Conservation (phyloP, 441 rosid species). For the Corymbia calophylla region DNA sequence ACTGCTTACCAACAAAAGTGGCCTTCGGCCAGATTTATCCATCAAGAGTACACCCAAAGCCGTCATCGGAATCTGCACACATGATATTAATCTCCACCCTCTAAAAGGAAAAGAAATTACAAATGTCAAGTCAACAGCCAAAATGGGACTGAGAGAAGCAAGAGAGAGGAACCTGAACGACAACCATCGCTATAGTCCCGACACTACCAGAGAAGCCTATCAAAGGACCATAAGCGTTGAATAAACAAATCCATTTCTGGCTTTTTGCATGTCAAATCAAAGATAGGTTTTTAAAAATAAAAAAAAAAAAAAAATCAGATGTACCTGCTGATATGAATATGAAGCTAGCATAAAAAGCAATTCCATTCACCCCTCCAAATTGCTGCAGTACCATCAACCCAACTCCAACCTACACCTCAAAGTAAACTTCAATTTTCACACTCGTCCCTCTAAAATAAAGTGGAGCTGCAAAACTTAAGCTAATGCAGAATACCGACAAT, state of each 20-base stretch:
- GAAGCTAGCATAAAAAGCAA: conserved; percentile 46
- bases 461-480: neutral
- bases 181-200: conserved; percentile 63
- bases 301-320: neutral
- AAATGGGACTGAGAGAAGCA: neutral
- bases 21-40: conserved; percentile 70
- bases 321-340: conserved; percentile 47
- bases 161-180: conserved; percentile 46
- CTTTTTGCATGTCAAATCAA: neutral
- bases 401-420: conserved; percentile 38
- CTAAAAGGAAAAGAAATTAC: neutral
- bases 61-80: conserved; percentile 63
- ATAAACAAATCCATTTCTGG: neutral
- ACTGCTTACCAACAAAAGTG: conserved; percentile 56
- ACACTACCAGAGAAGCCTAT: conserved; percentile 56
- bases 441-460: neutral
- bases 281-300: neutral
- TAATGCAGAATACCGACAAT: conserved; percentile 27
- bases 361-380: conserved; percentile 53
- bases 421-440: neutral
- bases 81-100: neutral
- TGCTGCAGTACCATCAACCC: conserved; percentile 60
- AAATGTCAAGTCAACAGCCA: neutral
- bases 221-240: neutral
- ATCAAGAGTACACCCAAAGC: conserved; percentile 48